A percentile compares a stretch with the other conserved stretches of the same genome.
These are phyloP conservation scores for Pholiota adiposa DNA, from an alignment of 1,284 basidiomycete genomes.

Conservation along the genomic window DNA sequence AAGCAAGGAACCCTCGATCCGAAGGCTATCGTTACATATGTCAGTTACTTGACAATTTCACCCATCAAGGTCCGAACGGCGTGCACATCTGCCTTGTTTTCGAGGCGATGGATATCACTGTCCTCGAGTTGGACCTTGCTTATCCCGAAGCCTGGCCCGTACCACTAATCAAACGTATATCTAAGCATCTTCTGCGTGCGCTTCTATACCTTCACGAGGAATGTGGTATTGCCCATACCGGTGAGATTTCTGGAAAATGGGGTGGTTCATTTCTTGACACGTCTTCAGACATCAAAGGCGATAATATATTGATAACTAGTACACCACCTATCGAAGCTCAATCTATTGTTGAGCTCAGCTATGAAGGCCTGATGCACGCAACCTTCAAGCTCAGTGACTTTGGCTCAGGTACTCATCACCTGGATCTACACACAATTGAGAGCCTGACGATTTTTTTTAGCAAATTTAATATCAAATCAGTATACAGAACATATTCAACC, in stretches of 20 bases:
- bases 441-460: too few species aligned
- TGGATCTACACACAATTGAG: background rate
- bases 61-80: conserved; percentile 32
- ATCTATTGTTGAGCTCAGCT: background rate
- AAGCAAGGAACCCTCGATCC: conserved; percentile 35
- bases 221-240: conserved; percentile 44
- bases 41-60: conserved; percentile 49
- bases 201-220: conserved; percentile 51
- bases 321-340: background rate
- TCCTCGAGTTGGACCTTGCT: too few species aligned
- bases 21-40: conserved; percentile 39
- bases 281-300: conserved; percentile 22
- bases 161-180: conserved; percentile 37
- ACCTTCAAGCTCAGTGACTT: conserved; percentile 16
- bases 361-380: background rate
- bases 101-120: conserved; percentile 32
- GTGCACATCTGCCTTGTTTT: conserved; percentile 53
- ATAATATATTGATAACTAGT: conserved; percentile 20
- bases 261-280: background rate
- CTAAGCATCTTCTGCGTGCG: conserved; percentile 48
- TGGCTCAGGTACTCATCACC: conserved; percentile 11
- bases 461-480: too few species aligned
- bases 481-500: too few species aligned
- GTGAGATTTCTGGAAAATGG: conserved; percentile 13
- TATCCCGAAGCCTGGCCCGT: too few species aligned